Conservation (phyloP, 768 basidiomycete genomes). For the Lactifluus pinguis region DNA sequence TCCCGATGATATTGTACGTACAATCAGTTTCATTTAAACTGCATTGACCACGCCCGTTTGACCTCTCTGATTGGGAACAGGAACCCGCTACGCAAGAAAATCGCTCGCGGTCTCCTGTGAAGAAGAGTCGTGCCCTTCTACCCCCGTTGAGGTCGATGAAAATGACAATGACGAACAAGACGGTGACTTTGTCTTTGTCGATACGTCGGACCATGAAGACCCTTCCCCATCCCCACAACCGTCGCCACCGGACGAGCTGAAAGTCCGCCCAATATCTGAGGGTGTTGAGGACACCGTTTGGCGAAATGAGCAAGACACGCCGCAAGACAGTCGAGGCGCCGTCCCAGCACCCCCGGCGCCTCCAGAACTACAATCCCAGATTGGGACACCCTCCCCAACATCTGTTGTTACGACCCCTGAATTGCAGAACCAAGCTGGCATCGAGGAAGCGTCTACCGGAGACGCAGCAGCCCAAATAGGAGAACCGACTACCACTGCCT, state of each 20-base stretch:
- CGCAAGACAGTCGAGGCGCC: slow-evolving; percentile 4
- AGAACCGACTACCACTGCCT: background rate
- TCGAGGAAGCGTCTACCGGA: background rate
- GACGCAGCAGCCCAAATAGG: background rate
- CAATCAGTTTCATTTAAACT: background rate
- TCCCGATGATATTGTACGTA: slow-evolving; percentile 27
- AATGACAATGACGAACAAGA: slow-evolving; percentile 31
- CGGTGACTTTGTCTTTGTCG: slow-evolving; percentile 4
- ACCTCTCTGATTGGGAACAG: background rate
- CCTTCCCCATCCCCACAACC: slow-evolving; percentile 26
- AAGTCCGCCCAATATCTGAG: slow-evolving; percentile 68
- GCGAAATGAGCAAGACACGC: slow-evolving; percentile 39
- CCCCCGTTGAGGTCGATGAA: slow-evolving; percentile 46
- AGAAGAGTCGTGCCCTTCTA: slow-evolving; percentile 65
- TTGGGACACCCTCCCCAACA: background rate
- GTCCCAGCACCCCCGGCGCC: background rate
- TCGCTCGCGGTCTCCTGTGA: slow-evolving; percentile 54
- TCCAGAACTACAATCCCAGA: slow-evolving; percentile 26
- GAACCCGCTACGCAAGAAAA: slow-evolving; percentile 31
- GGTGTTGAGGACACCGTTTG: slow-evolving; percentile 72
- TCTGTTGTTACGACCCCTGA: background rate
- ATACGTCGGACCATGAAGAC: slow-evolving; percentile 1
- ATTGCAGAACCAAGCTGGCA: background rate
- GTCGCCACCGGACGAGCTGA: slow-evolving; percentile 73
- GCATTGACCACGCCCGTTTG: background rate